Percentiles rank a stretch among this genome's conserved stretches.
Conservation (phyloP, 1,284 basidiomycete genomes). For the Amylostereum chailletii region DNA sequence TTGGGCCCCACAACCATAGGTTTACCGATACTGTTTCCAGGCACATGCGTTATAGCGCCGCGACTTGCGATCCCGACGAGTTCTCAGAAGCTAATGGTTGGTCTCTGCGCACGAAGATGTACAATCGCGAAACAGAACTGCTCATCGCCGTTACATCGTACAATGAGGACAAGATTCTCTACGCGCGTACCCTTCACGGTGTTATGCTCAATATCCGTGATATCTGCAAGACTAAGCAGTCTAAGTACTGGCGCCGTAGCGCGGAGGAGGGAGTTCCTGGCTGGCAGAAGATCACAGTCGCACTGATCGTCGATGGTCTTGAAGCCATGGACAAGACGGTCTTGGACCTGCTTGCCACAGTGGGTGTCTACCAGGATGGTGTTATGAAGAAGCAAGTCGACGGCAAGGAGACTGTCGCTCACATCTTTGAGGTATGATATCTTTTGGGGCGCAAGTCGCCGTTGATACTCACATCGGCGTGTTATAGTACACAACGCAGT, state of each 20-base stretch:
- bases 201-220: constrained; percentile 98
- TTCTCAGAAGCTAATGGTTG: constrained; percentile 78
- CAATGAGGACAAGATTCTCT: constrained; percentile 90
- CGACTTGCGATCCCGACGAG: constrained; percentile 93
- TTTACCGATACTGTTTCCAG: constrained; percentile 25
- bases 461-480: constrained; percentile 4
- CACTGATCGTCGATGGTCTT: constrained; percentile 89
- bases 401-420: constrained; percentile 86
- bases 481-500: constrained; percentile 76
- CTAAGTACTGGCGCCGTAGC: constrained; percentile 84
- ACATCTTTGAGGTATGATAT: constrained; percentile 73
- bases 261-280: constrained; percentile 83
- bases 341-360: constrained; percentile 79
- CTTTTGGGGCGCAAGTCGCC: background rate
- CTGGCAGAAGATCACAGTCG: constrained; percentile 93
- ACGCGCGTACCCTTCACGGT: constrained; percentile 87
- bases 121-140: constrained; percentile 87
- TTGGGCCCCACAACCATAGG: background rate
- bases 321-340: constrained; percentile 96
- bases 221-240: constrained; percentile 94
- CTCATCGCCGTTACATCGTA: constrained; percentile 89
- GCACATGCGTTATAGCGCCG: constrained; percentile 89
- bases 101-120: constrained; percentile 77
- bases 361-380: constrained; percentile 90
- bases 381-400: constrained; percentile 95